Base-by-base conservation (phyloP, 78 protist species). In the Emiliania huxleyi region DNA sequence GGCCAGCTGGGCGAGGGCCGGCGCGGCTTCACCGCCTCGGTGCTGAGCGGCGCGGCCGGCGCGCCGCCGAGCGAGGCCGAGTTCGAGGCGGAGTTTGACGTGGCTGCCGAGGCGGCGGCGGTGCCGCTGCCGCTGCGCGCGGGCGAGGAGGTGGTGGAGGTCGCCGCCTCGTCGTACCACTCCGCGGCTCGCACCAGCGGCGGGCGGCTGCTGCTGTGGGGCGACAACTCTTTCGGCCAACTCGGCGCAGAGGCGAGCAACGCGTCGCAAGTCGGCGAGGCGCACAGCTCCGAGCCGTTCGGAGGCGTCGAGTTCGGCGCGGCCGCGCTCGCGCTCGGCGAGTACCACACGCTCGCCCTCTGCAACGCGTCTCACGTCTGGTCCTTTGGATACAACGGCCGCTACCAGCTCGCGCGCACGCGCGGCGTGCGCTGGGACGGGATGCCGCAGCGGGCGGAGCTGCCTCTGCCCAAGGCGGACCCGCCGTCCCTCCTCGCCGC, bases 171-270 rank as follows among this genome's bases (percentile, higher is more conserved):
- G 19, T 45, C 46, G 29, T 44, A 11, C 55, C 89, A 81, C 89
- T 44, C 38, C 1, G 56, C 38, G 12, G 55, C 56, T 12, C 25
- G 42, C 33, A 1, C 33, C 18, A 23, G 4, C 3, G 37, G 22
- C 38, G 89, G 89, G 38, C 49, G n/a, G 49, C 49, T 44, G 56
- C n/a, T 44, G 33, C 29, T 44, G 56, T 81, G 89, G 89, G 89
- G 89, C 38, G 89, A 81, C 49, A 44, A 44, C 22, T 0, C 40
- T 52, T 44, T 29, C 40, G 89, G 89, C 56, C 89, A 77, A 48
- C 46, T 35, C 33, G 85, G 85, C 85, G n/a, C 23, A 45, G 85
- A 77, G 85, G 33, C 48, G 23, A 22, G 46, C 33, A 77, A 77
- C 85, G 6, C 1, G 33, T 40, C 48, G 4, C 33, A 11, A 15